Base-by-base conservation (phyloP, 1,139 yeast species). In the Starmera stellimalicola region DNA sequence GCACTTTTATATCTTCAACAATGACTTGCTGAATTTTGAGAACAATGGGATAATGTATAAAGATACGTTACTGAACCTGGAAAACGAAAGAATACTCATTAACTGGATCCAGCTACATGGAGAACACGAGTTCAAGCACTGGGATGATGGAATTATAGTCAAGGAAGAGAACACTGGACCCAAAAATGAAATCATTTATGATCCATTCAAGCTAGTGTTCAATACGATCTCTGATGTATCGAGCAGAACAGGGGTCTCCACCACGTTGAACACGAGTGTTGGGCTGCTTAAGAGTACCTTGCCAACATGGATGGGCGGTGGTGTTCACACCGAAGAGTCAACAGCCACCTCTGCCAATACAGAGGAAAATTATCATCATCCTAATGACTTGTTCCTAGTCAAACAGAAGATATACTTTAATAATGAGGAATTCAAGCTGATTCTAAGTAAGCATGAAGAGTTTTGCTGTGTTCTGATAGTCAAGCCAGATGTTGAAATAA, bases 151-250 rank as follows among this genome's bases (percentile, higher is more conserved):
- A 11, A 28, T 12, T 18, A 4, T 18, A 18, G 7, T 11, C 14
- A 10, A 7, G 24, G 16, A 10, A 7, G 11, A 18, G 12, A 16
- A 18, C 8, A 7, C 9, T 7, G 35, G 25, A 10, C 23, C 29
- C 10, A 5, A n/a, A 12, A 12, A 27, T 6, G 51, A 48, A 6
- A 25, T 27, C 16, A 34, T 48, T 2, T 50, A 45, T 36, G 52
- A 50, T 30, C 54, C 54, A 6, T 47, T 50, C 36, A 45, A 41
- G 26, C 14, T 47, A 11, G 41, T 43, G 8, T 39, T 38, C 32
- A 35, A 39, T 4, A 45, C 52, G 1, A 26, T 48, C 5, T 37
- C 39, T 15, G 51, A 44, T 26, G 45, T 49, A 8, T 43, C 51
- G 3, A 36, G 33, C 14, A 37, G 31, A 8, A 34, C 43, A 17